Conservation (phyloP, 495 filamentous ascomycete species). For the Hypoxylon fuscum region DNA sequence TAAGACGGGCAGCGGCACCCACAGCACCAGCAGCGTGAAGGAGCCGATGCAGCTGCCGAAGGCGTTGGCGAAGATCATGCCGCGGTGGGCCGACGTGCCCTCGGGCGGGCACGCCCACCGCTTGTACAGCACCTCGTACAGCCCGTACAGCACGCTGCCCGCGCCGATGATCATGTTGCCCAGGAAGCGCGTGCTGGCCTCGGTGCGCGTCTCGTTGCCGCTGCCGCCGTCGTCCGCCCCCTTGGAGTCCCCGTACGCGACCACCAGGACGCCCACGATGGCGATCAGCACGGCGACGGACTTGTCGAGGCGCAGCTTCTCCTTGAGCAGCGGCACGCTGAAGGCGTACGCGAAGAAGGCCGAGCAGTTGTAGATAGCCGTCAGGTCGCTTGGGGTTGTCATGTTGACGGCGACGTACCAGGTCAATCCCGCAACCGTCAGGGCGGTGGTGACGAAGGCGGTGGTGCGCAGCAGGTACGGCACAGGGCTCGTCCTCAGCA, state of each 20-base stretch:
- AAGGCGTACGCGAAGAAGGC: conserved; percentile 99
- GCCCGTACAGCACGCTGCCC: conserved; percentile 93
- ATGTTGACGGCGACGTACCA: conserved; percentile 96
- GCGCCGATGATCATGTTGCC: conserved; percentile 93
- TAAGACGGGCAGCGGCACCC: conserved; percentile 89
- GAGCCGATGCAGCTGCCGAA: conserved; percentile 85
- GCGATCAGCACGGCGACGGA: conserved; percentile 83
- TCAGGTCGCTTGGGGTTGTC: conserved; percentile 91
- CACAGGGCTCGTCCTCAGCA: conserved; percentile 56
- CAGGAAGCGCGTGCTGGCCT: conserved; percentile 66
- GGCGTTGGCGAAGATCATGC: conserved; percentile 91
- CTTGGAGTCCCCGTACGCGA: conserved; percentile 83
- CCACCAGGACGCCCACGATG: conserved; percentile 86
- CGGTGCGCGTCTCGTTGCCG: conserved; percentile 48
- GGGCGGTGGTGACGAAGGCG: conserved; percentile 79
- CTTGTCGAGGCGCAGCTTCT: conserved; percentile 82
- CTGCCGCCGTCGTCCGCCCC: conserved; percentile 49
- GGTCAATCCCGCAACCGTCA: conserved; percentile 90
- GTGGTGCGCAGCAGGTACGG: conserved; percentile 81
- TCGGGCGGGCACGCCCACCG: conserved; percentile 90
- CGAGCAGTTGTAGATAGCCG: conserved; percentile 98
- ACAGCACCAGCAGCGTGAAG: conserved; percentile 86
- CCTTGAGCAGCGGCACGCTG: conserved; percentile 85
- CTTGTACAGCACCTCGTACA: conserved; percentile 98
- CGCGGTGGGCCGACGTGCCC: conserved; percentile 77